Evolutionary conservation across 345 rosid species (phyloP), one percentile per base, ranked within the genome.

Genomic region (Brassica cretica): DNA sequence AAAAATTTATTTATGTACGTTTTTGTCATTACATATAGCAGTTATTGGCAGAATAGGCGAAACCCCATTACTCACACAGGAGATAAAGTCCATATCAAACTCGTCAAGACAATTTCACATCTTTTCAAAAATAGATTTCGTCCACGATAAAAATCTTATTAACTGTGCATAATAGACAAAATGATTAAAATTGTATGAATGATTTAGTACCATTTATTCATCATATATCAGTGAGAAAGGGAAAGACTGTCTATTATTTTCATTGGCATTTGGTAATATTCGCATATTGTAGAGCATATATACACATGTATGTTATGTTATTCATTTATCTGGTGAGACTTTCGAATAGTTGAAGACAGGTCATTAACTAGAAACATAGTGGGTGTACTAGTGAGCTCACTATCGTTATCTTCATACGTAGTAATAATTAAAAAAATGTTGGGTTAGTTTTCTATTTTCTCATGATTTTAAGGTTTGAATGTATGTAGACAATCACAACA

Each of bases 361-460:
- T 74, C 82, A 79, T 10, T 68, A 18, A 53, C 37, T 79, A 69
- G 39, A 74, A 79, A 74, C 71, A 39, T 79, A 69, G 82, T 79
- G 82, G 82, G 82, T 79, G 82, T 41, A 69, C 71, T 5, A 80
- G 62, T 86, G 90, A 87, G 76, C 83, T 86, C 87, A 78, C 77
- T 76, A 75, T 80, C 87, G 63, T 70, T 71, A 70, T 83, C 79
- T 68, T 73, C 64, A 68, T 27, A 37, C 25, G 62, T 69, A 39
- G 61, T 71, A 65, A 19, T 65, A 29, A 65, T 65, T 61, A 67
- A 73, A 39, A 39, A 66, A 30, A 66, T 68, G 67, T 5, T 74
- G 15, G 12, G 67, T 63, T 79, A 74, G 37, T 74, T 63, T 79
- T 78, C 83, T 67, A 72, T 66, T 76, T 66, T 73, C 69, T 71